A percentile compares a stretch with the other conserved stretches of the same genome.
These are phyloP conservation scores for Solidago caesia DNA, from an alignment of 129 eudicot species.

Conservation along the genomic window DNA sequence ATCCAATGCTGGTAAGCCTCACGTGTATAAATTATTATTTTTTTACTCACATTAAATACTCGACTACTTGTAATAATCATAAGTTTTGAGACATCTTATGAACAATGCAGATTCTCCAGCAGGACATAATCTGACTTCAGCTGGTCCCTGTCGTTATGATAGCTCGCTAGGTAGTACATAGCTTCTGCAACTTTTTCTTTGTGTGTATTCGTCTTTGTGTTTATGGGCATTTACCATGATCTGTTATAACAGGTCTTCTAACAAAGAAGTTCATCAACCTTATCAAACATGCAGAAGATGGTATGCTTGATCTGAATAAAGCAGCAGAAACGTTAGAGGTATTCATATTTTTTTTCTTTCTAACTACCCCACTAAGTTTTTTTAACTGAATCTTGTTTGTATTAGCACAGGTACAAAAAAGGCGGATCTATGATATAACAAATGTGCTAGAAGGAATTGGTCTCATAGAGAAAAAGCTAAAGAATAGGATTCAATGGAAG, in stretches of 20 bases:
- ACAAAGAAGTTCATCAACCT: constrained; percentile 96
- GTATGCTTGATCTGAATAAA: constrained; percentile 92
- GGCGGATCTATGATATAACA: constrained; percentile 97
- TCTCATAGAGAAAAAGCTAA: constrained; percentile 93
- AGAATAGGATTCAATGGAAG: constrained; percentile 99
- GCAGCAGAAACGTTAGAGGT: constrained; percentile 99
- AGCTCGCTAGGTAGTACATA: constrained; percentile 76
- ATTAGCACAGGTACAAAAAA: constrained; percentile 81
- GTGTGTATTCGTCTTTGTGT: constrained; percentile 8
- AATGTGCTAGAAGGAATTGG: constrained; percentile 99
- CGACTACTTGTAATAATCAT: constrained; percentile 4
- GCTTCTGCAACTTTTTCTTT: background rate
- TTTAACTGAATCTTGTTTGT: constrained; percentile 17
- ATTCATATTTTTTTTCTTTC: constrained; percentile 20
- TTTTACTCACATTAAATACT: background rate
- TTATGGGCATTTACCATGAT: constrained; percentile 11
- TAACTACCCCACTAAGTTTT: background rate
- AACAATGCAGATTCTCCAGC: constrained; percentile 79
- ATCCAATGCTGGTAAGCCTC: constrained; percentile 58
- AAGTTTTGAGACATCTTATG: constrained; percentile 1
- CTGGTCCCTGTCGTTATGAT: constrained; percentile 97
- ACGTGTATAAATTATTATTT: background rate
- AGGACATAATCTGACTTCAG: constrained; percentile 78
- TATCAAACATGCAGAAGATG: constrained; percentile 95
- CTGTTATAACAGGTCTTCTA: constrained; percentile 61